Base-by-base conservation (phyloP, 2,329 filamentous ascomycete species). In the Beauveria caledonica region DNA sequence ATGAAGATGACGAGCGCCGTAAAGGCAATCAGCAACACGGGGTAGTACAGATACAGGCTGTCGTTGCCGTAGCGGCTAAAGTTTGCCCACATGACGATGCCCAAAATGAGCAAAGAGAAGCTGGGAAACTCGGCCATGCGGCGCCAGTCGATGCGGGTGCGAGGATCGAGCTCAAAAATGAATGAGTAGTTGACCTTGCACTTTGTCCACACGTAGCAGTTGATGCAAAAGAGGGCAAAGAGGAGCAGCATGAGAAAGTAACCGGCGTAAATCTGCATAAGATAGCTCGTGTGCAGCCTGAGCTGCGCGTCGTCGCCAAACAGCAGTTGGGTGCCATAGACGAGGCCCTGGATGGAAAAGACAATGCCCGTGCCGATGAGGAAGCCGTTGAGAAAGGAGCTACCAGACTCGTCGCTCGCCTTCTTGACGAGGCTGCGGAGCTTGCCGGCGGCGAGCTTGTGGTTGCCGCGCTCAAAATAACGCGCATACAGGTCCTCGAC, bases 171-270 rank as follows among this genome's bases (percentile, higher is more conserved):
- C 74, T 99, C 94, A 70, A 99, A 99, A 66, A 97, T 91, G 72
- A 97, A 97, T 58, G 88, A 84, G 71, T 97, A 97, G 71, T 99
- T 99, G 74, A 99, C 90, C 73, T 93, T 95, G 71, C 87, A 86
- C 56, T 78, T 78, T 6, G 86, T 85, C 91, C 93, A 99, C 17
- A 96, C 75, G 60, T 86, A 86, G 71, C 92, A 96, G 68, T 92
- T 87, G 40, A 96, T 68, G 68, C 89, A 91, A 69, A 97, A 97
- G n/a, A 95, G 76, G 10, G 88, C 77, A 68, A 95, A 87, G 21
- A 97, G 78, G 49, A 91, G 80, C 5, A 95, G 80, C 73, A 90
- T 86, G 29, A 97, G 78, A 67, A 96, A 95, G 72, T 95, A 97
- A 1, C 94, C 94, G 11, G 81, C 94, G 70, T 99, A 99, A 17